Evolutionary conservation across 2,329 filamentous ascomycete genomes (phyloP), one percentile per base, ranked within the genome.

Genomic region (Coniochaeta sp.): DNA sequence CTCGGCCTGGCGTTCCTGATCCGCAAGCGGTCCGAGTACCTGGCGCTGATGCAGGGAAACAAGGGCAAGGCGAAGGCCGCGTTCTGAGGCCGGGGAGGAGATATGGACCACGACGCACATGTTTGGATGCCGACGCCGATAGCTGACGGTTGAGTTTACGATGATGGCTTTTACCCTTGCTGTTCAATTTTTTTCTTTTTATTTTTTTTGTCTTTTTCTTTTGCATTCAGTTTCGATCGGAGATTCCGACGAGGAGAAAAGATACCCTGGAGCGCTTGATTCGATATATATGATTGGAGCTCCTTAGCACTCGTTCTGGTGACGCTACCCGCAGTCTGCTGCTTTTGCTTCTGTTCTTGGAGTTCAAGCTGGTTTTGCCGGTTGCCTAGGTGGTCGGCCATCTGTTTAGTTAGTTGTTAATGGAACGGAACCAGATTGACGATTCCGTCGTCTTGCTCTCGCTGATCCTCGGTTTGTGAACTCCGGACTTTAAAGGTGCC

Each of bases 1-100:
- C 70, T 78, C n/a, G 73, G 73, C 1, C 63, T 79, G 47, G 75
- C 76, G 2, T 79, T 78, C 60, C 62, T 79, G 59, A 77, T 79
- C 38, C 72, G 76, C 10, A 76, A 71, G 66, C 68, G 77, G 54
- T 70, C 68, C 34, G 76, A 78, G 63, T 78, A 79, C 58, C 71
- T 67, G 24, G 63, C 70, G 22, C 66, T 75, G 62, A 61, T 76
- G 62, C 69, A 68, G 58, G 69, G 73, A 24, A 69, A 71, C 30
- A 67, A 69, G 66, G 54, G 54, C 10, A 56, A 56, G 54, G 34
- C 30, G 56, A 65, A 66, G 14, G 67, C 68, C 4, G 66, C 68
- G 1, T 69, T 68, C 40, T 63, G 30, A 40, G 38, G 38, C 16
- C 7, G 38, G 16, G 4, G 42, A 4, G 17, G 16, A n/a, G 40